These are phyloP conservation scores for Microthlaspi erraticum DNA, from an alignment of 345 rosid genomes.

Conservation along the genomic window DNA sequence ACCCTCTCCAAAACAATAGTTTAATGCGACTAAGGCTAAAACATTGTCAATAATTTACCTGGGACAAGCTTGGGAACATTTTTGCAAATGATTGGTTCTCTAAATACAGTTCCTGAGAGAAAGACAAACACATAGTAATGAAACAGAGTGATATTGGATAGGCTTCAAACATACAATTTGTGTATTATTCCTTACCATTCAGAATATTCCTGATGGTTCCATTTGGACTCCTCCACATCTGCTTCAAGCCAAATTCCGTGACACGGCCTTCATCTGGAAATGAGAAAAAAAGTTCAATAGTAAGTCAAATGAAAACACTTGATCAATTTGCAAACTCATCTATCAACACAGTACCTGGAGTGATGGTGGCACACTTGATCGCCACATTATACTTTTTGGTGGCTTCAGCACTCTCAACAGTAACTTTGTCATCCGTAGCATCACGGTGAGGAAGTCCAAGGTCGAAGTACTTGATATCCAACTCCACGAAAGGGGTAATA, in stretches of 20 bases:
- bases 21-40: not conserved
- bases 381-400: conserved; percentile 93
- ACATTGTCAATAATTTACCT: conserved; percentile 48
- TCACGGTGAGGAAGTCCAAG: conserved; percentile 75
- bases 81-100: conserved; percentile 97
- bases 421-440: conserved; percentile 70
- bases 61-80: conserved; percentile 87
- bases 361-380: conserved; percentile 95
- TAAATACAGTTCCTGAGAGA: conserved; percentile 88
- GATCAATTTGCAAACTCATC: not conserved
- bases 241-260: conserved; percentile 82
- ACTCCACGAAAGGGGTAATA: conserved; percentile 75
- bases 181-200: conserved; percentile 62
- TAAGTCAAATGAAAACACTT: conserved; percentile 11
- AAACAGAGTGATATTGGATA: conserved; percentile 9
- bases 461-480: conserved; percentile 76
- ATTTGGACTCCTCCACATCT: conserved; percentile 98
- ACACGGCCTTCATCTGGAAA: conserved; percentile 88
- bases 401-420: conserved; percentile 74
- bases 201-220: conserved; percentile 96
- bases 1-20: not conserved
- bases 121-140: conserved; percentile 9
- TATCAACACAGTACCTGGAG: conserved; percentile 74
- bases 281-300: not conserved
- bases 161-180: conserved; percentile 2